Conservation (phyloP, 1,284 basidiomycete species). For the Cryptococcus sp. region DNA sequence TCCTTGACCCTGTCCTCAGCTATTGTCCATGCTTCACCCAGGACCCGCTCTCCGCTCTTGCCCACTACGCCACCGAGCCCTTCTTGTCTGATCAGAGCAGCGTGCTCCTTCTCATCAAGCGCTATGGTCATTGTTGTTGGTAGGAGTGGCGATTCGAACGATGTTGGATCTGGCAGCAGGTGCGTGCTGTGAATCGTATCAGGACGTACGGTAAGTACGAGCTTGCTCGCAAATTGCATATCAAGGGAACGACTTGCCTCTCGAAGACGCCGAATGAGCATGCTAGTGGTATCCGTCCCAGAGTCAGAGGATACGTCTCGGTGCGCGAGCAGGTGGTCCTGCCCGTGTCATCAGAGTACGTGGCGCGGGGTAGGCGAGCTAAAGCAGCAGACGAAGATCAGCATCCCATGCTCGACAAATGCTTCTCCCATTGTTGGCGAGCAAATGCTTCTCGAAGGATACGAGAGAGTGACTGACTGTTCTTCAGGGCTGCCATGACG, state of each 20-base stretch:
- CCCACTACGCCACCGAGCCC: constrained; percentile 62
- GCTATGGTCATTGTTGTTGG: constrained; percentile 69
- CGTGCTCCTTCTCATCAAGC: constrained; percentile 60
- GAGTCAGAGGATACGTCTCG: constrained; percentile 55
- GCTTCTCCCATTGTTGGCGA: not conserved
- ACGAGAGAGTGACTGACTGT: constrained; percentile 63
- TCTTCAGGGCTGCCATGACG: constrained; percentile 79
- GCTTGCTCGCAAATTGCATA: constrained; percentile 1
- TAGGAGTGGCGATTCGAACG: constrained; percentile 85
- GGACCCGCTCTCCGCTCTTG: constrained; percentile 36
- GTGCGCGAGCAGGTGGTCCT: constrained; percentile 67
- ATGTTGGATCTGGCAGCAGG: constrained; percentile 77
- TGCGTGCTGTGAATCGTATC: constrained; percentile 52
- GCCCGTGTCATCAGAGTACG: constrained; percentile 68
- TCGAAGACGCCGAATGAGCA: constrained; percentile 82
- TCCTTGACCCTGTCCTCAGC: constrained; percentile 37
- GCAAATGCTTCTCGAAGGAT: not conserved
- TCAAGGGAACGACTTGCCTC: constrained; percentile 58
- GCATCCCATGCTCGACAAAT: not conserved
- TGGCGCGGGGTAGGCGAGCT: constrained; percentile 76
- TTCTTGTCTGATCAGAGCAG: constrained; percentile 58
- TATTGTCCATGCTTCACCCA: constrained; percentile 42
- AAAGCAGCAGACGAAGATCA: not conserved
- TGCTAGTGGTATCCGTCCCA: constrained; percentile 60
- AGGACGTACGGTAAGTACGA: constrained; percentile 1